A percentile compares a stretch with the other conserved stretches of the same genome.
These are phyloP conservation scores for Kodamaea sp. DNA, from an alignment of 1,139 yeast genomes.

Conservation along the genomic window DNA sequence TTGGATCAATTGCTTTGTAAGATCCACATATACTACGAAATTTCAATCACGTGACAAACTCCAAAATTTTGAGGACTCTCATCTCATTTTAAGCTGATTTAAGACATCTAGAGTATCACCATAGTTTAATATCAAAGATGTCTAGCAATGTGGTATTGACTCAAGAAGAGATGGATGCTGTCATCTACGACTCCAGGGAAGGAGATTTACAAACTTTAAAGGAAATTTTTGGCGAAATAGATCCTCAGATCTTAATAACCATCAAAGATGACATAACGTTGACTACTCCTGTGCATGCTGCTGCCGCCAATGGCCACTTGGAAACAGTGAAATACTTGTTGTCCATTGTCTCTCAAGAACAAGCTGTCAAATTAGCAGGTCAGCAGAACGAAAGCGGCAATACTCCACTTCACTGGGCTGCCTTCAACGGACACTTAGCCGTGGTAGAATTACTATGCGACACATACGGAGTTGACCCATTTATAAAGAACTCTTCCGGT, in stretches of 20 bases:
- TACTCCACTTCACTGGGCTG: constrained; percentile 96
- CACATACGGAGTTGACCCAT: constrained; percentile 77
- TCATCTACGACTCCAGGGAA: constrained; percentile 79
- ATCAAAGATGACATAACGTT: constrained; percentile 65
- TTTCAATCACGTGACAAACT: background rate
- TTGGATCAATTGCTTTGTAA: too few relatives aligned
- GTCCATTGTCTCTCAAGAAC: constrained; percentile 45
- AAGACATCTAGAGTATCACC: too few relatives aligned
- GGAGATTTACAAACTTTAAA: constrained; percentile 79
- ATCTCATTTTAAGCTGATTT: too few relatives aligned
- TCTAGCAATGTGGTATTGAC: constrained; percentile 29
- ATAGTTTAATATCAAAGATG: too few relatives aligned
- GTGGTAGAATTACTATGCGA: constrained; percentile 72
- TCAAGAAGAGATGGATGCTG: constrained; percentile 80
- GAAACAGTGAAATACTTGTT: constrained; percentile 65
- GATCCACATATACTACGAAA: too few relatives aligned
- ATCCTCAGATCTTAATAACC: constrained; percentile 47
- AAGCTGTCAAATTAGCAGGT: constrained; percentile 51
- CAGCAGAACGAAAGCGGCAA: constrained; percentile 78
- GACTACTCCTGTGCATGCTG: constrained; percentile 88
- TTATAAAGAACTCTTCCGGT: constrained; percentile 67
- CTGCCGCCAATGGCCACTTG: constrained; percentile 90
- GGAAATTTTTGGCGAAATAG: constrained; percentile 65
- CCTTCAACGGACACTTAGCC: constrained; percentile 79
- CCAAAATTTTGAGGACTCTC: background rate